A percentile compares a stretch with the other conserved stretches of the same genome.
These are phyloP conservation scores for Triangularia verruculosa DNA, from an alignment of 2,329 filamentous ascomycete genomes.

Conservation along the genomic window DNA sequence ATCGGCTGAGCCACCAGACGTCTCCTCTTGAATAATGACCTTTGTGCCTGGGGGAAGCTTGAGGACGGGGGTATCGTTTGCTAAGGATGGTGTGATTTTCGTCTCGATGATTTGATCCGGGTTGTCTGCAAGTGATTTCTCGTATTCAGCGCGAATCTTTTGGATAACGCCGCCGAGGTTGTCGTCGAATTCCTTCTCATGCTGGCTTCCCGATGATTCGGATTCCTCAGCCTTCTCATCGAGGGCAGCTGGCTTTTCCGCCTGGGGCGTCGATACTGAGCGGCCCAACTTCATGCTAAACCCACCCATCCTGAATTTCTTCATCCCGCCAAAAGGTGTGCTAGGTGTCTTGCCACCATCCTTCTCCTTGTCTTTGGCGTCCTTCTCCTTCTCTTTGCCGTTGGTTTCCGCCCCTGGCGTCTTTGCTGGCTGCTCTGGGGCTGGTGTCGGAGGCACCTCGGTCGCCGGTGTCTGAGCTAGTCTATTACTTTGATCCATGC, in stretches of 20 bases:
- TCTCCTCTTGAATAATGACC: constrained; percentile 68
- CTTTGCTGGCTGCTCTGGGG: constrained; percentile 33
- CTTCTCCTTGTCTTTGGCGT: constrained; percentile 46
- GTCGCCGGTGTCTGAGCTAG: constrained; percentile 46
- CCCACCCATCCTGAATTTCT: constrained; percentile 75
- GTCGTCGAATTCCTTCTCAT: constrained; percentile 73
- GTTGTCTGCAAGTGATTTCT: constrained; percentile 58
- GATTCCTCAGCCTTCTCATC: constrained; percentile 76
- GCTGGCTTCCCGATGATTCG: constrained; percentile 56
- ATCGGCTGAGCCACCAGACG: constrained; percentile 69
- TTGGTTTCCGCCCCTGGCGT: constrained; percentile 37
- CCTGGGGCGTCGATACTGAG: constrained; percentile 60
- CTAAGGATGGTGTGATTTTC: constrained; percentile 64
- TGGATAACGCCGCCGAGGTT: constrained; percentile 71
- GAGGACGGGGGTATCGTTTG: constrained; percentile 72
- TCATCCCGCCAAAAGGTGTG: constrained; percentile 77
- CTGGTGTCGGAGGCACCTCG: constrained; percentile 11
- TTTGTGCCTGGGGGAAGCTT: constrained; percentile 67
- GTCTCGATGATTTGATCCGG: constrained; percentile 57
- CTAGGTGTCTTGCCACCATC: constrained; percentile 53
- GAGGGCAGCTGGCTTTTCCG: constrained; percentile 68
- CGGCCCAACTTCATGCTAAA: constrained; percentile 83
- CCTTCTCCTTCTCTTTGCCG: constrained; percentile 42
- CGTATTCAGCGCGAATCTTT: constrained; percentile 70
- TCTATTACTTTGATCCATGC: constrained; percentile 46